Conservation (phyloP, 2,329 filamentous ascomycete genomes). For the Bipolaris sorokiniana region DNA sequence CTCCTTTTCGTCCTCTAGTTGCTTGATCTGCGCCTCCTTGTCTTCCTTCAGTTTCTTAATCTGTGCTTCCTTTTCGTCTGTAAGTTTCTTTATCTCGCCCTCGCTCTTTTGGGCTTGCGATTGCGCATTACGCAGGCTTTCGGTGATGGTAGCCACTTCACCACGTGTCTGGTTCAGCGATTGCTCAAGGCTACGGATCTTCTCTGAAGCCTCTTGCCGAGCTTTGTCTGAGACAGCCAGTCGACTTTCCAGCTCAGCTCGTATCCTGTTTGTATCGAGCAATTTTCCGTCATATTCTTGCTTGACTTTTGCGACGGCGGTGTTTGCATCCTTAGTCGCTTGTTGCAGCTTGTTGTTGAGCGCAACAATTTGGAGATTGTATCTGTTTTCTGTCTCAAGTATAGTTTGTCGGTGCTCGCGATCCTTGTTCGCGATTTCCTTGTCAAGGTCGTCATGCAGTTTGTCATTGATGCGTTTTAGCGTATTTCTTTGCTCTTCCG, state of each 20-base stretch:
- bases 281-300: constrained; percentile 47
- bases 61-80: constrained; percentile 14
- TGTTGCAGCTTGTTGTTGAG: constrained; percentile 47
- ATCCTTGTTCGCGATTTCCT: constrained; percentile 63
- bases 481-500: constrained; percentile 55
- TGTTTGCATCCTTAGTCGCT: constrained; percentile 34
- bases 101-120: constrained; percentile 32
- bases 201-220: constrained; percentile 36
- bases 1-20: constrained; percentile 40
- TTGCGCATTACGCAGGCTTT: constrained; percentile 35
- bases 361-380: constrained; percentile 51
- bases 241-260: constrained; percentile 36
- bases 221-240: constrained; percentile 35
- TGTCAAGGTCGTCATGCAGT: constrained; percentile 72
- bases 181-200: constrained; percentile 35
- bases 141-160: constrained; percentile 32
- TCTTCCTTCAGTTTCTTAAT: constrained; percentile 11
- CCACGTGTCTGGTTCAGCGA: constrained; percentile 32
- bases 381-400: constrained; percentile 56
- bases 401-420: constrained; percentile 42
- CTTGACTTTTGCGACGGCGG: constrained; percentile 35
- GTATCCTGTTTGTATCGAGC: constrained; percentile 31
- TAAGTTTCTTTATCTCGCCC: constrained; percentile 50
- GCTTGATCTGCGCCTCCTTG: constrained; percentile 44
- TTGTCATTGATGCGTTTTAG: constrained; percentile 73